Conservation (phyloP, 257 asterid genomes). For the Solanum ossicruentum region DNA sequence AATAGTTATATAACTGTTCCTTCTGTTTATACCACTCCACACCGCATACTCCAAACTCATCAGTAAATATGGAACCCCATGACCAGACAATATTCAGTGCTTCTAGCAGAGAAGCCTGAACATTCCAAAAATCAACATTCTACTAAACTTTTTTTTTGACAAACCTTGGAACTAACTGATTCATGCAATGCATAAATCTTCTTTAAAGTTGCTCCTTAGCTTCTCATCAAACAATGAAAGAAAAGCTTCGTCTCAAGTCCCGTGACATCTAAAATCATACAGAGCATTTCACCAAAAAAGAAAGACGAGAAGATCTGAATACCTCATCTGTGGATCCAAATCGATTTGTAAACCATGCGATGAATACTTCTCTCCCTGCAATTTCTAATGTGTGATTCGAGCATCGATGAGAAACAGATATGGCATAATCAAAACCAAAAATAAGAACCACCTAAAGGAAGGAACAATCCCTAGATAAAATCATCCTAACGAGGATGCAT, state of each 20-base stretch:
- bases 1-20: background rate
- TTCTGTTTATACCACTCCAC: background rate
- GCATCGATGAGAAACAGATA: background rate
- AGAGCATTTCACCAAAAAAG: background rate
- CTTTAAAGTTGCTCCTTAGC: background rate
- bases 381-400: constrained; percentile 7
- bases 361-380: constrained; percentile 83
- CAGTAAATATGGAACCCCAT: background rate
- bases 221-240: background rate
- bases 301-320: constrained; percentile 4
- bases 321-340: constrained; percentile 99
- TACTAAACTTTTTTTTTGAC: background rate
- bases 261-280: background rate
- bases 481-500: background rate
- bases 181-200: background rate
- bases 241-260: background rate
- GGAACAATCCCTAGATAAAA: background rate
- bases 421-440: background rate
- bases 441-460: background rate
- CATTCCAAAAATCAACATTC: background rate
- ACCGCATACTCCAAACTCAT: background rate
- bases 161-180: background rate
- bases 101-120: background rate
- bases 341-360: constrained; percentile 81
- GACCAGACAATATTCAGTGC: background rate